Percentiles rank a stretch among this genome's conserved stretches.
Evolutionary conservation across 225 moss, liverwort and hornwort species (phyloP).

Genomic region (Physcomitrium patens): DNA sequence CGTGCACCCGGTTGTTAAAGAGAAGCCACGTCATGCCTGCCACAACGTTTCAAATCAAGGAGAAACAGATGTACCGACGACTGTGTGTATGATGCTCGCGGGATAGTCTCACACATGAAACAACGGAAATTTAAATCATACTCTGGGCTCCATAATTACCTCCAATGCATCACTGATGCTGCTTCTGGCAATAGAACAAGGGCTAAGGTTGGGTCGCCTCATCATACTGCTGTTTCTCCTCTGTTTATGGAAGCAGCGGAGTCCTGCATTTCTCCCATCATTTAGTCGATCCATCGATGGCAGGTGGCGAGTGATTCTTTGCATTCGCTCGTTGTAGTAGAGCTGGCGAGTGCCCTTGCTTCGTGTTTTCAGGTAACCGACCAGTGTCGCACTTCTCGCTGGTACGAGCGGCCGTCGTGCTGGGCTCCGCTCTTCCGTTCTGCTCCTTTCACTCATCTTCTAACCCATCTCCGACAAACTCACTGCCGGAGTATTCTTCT

Average conservation of each 20-base stretch:
- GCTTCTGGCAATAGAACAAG: conserved; percentile 63
- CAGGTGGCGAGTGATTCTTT: not conserved
- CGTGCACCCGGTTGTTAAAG: conserved; percentile 59
- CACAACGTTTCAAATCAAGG: not conserved
- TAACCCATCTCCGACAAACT: too few species aligned
- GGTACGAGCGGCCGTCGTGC: not conserved
- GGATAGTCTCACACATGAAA: not conserved
- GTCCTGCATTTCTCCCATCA: not conserved
- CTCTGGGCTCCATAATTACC: conserved; percentile 30
- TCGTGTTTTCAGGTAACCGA: too few species aligned
- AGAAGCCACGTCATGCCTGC: conserved; percentile 56
- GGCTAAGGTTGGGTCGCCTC: conserved; percentile 58
- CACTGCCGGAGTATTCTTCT: too few species aligned
- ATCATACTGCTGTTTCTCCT: conserved; percentile 35
- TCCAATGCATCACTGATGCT: conserved; percentile 69
- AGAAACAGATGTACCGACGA: not conserved
- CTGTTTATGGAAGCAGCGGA: not conserved
- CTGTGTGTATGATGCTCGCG: too few species aligned
- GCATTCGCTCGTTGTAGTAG: not conserved
- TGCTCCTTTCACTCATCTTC: too few species aligned
- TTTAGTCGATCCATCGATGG: not conserved
- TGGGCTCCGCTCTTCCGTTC: too few species aligned
- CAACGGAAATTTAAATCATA: not conserved
- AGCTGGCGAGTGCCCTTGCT: not conserved
- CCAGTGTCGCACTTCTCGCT: not conserved